These are phyloP conservation scores for Linanthus parryae DNA, from an alignment of 148 eudicot species.

Conservation along the genomic window DNA sequence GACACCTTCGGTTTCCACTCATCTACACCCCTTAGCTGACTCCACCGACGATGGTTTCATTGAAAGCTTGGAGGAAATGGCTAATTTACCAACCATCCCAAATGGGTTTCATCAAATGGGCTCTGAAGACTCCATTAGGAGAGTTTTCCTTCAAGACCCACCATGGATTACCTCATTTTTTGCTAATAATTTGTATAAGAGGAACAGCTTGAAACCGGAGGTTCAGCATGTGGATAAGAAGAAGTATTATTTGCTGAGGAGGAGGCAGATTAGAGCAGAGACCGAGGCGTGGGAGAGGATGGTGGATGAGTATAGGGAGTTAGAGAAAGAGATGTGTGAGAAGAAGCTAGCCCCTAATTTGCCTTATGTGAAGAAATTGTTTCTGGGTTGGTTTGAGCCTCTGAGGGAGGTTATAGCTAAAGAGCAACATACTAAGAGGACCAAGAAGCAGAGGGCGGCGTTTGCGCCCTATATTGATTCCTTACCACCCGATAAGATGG, in stretches of 20 bases:
- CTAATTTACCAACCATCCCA: conserved; percentile 26
- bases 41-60: conserved; percentile 46
- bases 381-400: conserved; percentile 91
- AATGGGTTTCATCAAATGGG: conserved; percentile 22
- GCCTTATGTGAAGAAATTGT: conserved; percentile 75
- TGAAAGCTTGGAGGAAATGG: conserved; percentile 22
- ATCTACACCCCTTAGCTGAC: conserved; percentile 42
- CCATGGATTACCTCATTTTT: conserved; percentile 68
- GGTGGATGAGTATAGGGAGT: conserved; percentile 73
- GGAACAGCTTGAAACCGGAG: conserved; percentile 16
- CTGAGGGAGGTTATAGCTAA: conserved; percentile 63
- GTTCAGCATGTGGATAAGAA: conserved; percentile 31
- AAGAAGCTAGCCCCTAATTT: conserved; percentile 80
- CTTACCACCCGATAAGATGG: conserved; percentile 89
- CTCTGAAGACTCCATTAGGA: conserved; percentile 16
- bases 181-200: conserved; percentile 33
- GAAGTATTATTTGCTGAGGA: conserved; percentile 47
- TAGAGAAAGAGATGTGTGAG: conserved; percentile 80
- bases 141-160: conserved; percentile 60
- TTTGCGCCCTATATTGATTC: conserved; percentile 47
- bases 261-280: conserved; percentile 74
- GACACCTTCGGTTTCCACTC: conserved; percentile 26
- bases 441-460: conserved; percentile 40
- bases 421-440: conserved; percentile 50
- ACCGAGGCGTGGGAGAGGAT: conserved; percentile 87